Percentiles rank a stretch among this genome's conserved stretches.
These are phyloP conservation scores for Takashimella koratensis DNA, from an alignment of 1,284 basidiomycete genomes.

Conservation along the genomic window DNA sequence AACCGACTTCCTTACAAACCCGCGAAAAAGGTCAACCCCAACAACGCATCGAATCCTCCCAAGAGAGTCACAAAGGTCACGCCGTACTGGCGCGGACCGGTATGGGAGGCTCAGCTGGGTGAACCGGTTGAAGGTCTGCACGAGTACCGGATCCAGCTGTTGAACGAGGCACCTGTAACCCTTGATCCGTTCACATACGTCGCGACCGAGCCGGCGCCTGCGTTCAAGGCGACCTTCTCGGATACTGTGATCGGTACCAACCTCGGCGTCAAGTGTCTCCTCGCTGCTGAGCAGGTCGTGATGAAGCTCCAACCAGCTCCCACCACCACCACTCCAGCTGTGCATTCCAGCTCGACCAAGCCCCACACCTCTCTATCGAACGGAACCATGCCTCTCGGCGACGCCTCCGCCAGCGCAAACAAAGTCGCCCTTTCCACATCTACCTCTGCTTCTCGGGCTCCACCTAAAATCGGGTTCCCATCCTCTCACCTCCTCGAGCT, in stretches of 20 bases:
- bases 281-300: slow-evolving; percentile 18
- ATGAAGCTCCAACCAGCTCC: background rate
- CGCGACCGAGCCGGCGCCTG: slow-evolving; percentile 24
- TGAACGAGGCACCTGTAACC: slow-evolving; percentile 44
- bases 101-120: slow-evolving; percentile 42
- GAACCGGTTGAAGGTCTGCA: slow-evolving; percentile 36
- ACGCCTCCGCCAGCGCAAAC: slow-evolving; percentile 13
- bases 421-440: background rate
- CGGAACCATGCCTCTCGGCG: slow-evolving; percentile 13
- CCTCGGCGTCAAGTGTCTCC: slow-evolving; percentile 28
- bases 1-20: slow-evolving; percentile 11
- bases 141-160: slow-evolving; percentile 40
- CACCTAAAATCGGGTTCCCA: slow-evolving; percentile 40
- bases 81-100: slow-evolving; percentile 42
- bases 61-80: slow-evolving; percentile 45
- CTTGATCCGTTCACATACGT: slow-evolving; percentile 46
- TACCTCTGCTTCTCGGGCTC: slow-evolving; percentile 5
- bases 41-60: slow-evolving; percentile 9
- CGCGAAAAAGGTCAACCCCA: slow-evolving; percentile 24
- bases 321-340: slow-evolving; percentile 2
- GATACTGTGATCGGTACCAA: slow-evolving; percentile 30
- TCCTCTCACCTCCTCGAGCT: slow-evolving; percentile 34
- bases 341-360: background rate
- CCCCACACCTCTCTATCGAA: background rate
- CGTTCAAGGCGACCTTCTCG: slow-evolving; percentile 29